Conservation (phyloP, 106 monocot genomes). For the Iris macrosiphon region DNA sequence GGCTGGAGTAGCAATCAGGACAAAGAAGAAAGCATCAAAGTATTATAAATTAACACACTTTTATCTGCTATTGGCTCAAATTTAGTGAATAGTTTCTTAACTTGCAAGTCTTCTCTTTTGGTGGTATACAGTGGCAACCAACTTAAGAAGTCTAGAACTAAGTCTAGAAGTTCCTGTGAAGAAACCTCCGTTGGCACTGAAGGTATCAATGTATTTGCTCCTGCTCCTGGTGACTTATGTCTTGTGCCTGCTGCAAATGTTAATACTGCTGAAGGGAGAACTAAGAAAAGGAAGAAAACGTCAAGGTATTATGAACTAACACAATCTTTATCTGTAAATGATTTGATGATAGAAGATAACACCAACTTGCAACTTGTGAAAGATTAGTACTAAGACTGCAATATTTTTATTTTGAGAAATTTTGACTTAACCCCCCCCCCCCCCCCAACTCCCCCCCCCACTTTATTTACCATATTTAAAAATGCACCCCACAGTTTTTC, state of each 20-base stretch:
- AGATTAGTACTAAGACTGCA: too few species aligned
- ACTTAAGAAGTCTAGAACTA: constrained; percentile 7
- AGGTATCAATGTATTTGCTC: neutral
- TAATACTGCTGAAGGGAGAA: constrained; percentile 1
- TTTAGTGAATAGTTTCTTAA: neutral
- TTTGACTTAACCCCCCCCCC: neutral
- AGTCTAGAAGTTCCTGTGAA: constrained; percentile 1
- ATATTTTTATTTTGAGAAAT: neutral
- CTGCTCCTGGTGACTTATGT: constrained; percentile 3
- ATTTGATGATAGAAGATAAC: neutral
- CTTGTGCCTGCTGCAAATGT: neutral
- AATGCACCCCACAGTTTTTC: too few species aligned
- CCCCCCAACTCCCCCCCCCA: neutral
- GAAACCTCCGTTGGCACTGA: constrained; percentile 6
- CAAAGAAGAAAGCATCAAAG: too few species aligned
- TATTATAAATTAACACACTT: too few species aligned
- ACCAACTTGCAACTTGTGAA: too few species aligned
- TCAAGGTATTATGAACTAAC: constrained; percentile 5
- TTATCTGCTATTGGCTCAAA: neutral
- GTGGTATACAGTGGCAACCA: neutral
- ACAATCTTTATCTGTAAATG: neutral
- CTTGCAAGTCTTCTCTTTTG: neutral
- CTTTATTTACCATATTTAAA: too few species aligned
- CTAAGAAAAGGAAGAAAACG: constrained; percentile 11
- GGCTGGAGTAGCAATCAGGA: too few species aligned